Evolutionary conservation across 805 yeast species (phyloP), one percentile per base, ranked within the genome.

Genomic region (Maudiozyma serrabonitensis): DNA sequence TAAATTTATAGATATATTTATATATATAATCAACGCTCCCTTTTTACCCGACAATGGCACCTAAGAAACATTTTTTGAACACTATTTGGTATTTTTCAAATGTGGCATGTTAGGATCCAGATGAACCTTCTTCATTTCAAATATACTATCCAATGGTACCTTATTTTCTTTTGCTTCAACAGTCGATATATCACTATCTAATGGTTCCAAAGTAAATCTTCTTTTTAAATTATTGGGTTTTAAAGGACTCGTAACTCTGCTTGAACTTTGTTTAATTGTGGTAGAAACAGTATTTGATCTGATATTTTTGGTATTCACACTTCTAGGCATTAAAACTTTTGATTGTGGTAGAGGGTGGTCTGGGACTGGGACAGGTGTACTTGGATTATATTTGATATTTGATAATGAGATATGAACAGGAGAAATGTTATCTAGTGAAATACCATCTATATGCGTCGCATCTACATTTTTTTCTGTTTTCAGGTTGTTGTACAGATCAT

Each of bases 351-450:
- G 42, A 3, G 63, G 63, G 34, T 55, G 62, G 43, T 61, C 64
- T 19, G 64, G 64, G 3, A 61, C 54, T 1, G 64, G 64, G 9
- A 61, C 56, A 1, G 64, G 64, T 1, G 64, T 61, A 32, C 55
- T 54, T 2, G 64, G 64, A 35, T 19, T 54, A 18, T 46, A 45
- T 9, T 49, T 47, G 1, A 44, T 12, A 12, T 46, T 16, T 6
- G 48, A 37, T n/a, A 41, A 26, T 5, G 43, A 32, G 12, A 45
- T 7, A 12, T 46, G 49, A 13, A 47, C 45, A 26, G 55, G 55
- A 4, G 52, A 45, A 19, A 40, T 37, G 26, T 43, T 44, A 25
- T n/a, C 31, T n/a, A 25, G 9, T 13, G 45, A 8, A 13, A 31
- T 25, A 13, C 21, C 26, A 15, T 37, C 23, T 23, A 34, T 32